phyloP scores from a whole-genome alignment of 768 basidiomycete genomes.

The Steccherinum ochraceum region DNA sequence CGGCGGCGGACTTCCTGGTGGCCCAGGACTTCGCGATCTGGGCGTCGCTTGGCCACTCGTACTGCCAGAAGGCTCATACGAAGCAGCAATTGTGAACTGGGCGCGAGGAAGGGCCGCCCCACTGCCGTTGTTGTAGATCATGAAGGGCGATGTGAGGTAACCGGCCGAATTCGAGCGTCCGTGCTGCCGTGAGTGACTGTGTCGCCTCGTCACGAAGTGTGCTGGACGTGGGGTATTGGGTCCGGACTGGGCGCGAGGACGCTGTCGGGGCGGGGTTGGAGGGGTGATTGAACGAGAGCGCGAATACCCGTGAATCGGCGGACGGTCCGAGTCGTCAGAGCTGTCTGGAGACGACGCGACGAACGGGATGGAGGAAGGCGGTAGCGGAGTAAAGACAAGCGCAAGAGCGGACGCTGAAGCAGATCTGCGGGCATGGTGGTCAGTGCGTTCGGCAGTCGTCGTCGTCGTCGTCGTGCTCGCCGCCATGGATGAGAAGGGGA shows the following conservation, averaged over 20 bases:
- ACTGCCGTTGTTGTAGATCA: too few relatives aligned
- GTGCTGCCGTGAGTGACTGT: too few relatives aligned
- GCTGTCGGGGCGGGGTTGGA: not conserved
- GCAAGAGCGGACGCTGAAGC: not conserved
- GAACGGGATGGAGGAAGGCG: not conserved
- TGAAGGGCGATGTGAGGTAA: too few relatives aligned
- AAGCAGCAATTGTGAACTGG: too few relatives aligned
- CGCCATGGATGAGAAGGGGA: not conserved
- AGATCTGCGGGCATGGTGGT: not conserved
- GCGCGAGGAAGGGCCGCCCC: too few relatives aligned
- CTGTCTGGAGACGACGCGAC: not conserved
- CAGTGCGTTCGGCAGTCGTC: not conserved
- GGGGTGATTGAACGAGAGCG: not conserved
- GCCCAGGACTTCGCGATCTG: too few relatives aligned
- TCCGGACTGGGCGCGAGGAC: not conserved
- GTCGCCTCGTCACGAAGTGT: too few relatives aligned
- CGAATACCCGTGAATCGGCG: not conserved
- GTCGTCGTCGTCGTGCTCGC: not conserved
- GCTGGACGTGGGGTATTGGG: not conserved
- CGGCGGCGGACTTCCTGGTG: conserved; percentile 12
- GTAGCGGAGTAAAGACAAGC: not conserved
- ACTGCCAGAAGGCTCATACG: too few relatives aligned
- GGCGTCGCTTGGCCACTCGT: too few relatives aligned
- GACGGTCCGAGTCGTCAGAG: not conserved
- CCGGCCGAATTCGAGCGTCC: too few relatives aligned